Percentiles rank a stretch among this genome's conserved stretches.
Conservation (phyloP, 495 filamentous ascomycete genomes). For the Xeromyces bisporus region DNA sequence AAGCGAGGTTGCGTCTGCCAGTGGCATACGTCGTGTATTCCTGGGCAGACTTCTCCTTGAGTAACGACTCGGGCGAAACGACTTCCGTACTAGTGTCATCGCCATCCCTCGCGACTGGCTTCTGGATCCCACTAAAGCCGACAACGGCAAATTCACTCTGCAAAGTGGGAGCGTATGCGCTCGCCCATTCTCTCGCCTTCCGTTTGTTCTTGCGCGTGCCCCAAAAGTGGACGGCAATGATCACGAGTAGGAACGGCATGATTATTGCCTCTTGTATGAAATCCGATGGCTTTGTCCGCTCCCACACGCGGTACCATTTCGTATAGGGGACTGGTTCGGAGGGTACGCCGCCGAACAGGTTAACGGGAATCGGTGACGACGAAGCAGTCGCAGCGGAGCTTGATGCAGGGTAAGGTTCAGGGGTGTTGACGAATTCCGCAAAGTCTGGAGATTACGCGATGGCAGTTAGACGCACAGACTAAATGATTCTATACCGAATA, state of each 20-base stretch:
- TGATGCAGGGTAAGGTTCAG: slow-evolving; percentile 42
- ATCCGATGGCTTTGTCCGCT: slow-evolving; percentile 62
- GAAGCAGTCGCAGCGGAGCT: slow-evolving; percentile 15
- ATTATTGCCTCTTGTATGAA: slow-evolving; percentile 81
- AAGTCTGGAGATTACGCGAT: slow-evolving; percentile 37
- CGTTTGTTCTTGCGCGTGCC: slow-evolving; percentile 63
- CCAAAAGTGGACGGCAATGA: slow-evolving; percentile 67
- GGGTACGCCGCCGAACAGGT: slow-evolving; percentile 10
- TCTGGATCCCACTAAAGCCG: slow-evolving; percentile 44
- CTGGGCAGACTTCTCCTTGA: slow-evolving; percentile 70
- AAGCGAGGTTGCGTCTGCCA: slow-evolving; percentile 84
- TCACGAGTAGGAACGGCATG: slow-evolving; percentile 49
- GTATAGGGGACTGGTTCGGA: slow-evolving; percentile 48
- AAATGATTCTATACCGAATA: background rate
- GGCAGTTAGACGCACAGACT: too few species aligned
- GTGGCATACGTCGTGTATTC: slow-evolving; percentile 86
- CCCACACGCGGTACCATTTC: slow-evolving; percentile 93
- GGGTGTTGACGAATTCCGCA: slow-evolving; percentile 57
- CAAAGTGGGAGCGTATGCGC: slow-evolving; percentile 51
- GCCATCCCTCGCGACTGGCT: slow-evolving; percentile 24
- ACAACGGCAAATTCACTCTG: slow-evolving; percentile 77
- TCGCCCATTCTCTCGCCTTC: slow-evolving; percentile 67
- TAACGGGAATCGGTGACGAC: slow-evolving; percentile 11
- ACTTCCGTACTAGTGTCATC: slow-evolving; percentile 24
- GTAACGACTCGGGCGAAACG: slow-evolving; percentile 36